Conservation (phyloP, 768 basidiomycete genomes). For the Cystofilobasidium bisporidii region DNA sequence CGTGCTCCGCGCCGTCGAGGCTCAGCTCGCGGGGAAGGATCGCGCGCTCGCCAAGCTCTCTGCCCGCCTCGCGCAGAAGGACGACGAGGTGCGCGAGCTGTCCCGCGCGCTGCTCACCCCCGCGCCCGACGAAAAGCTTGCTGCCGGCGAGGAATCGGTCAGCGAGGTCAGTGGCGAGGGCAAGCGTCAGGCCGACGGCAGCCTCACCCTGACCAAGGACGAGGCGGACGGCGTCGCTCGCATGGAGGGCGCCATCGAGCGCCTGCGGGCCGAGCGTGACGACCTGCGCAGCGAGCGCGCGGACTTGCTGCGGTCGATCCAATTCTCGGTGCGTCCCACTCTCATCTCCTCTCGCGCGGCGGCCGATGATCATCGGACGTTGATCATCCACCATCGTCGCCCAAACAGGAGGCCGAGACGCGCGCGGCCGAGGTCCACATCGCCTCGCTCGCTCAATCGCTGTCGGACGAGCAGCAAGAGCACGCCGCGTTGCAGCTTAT, state of each 20-base stretch:
- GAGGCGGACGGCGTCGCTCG: slow-evolving; percentile 10
- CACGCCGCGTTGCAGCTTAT: not conserved
- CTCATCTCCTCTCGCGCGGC: not conserved
- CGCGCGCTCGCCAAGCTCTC: not conserved
- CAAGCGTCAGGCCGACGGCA: not conserved
- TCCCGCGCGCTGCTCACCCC: not conserved
- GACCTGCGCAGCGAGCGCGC: not conserved
- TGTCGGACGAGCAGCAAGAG: not conserved
- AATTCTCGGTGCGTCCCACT: slow-evolving; percentile 10
- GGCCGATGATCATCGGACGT: too few relatives aligned
- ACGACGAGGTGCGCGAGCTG: not conserved
- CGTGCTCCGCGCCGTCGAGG: too few relatives aligned
- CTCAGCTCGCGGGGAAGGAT: not conserved
- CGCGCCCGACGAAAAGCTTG: too few relatives aligned
- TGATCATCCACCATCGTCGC: too few relatives aligned
- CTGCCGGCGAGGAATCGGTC: too few relatives aligned
- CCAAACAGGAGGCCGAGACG: slow-evolving; percentile 16
- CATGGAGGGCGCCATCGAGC: slow-evolving; percentile 5
- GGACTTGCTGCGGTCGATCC: not conserved
- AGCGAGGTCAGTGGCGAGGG: too few relatives aligned
- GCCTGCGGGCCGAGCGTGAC: slow-evolving; percentile 14
- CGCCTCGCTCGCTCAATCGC: not conserved
- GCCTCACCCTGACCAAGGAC: not conserved
- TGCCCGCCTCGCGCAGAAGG: not conserved
- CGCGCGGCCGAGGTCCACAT: not conserved